Evolutionary conservation across 2,329 filamentous ascomycete species (phyloP), one percentile per base, ranked within the genome.

Genomic region (Diplodia scrobiculata): DNA sequence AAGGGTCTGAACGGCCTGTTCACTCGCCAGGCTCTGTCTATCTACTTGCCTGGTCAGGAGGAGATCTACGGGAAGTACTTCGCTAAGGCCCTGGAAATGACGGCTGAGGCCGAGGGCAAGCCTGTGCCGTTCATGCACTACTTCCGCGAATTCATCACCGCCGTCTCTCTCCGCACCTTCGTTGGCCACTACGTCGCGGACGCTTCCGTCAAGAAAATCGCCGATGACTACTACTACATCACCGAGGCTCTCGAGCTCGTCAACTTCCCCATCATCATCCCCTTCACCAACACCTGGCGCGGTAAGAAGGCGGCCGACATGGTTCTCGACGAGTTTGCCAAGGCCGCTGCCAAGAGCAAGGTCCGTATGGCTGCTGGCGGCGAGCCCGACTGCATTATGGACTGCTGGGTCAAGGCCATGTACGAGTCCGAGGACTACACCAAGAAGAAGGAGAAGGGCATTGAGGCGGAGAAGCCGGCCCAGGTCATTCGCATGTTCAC

Each of bases 261-360:
- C 83, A 98, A 98, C 83, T 97, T 98, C 83, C 94, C 95, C 67
- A 90, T 98, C 80, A 97, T 98, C 76, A 80, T 98, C 48, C 94
- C 94, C 47, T 98, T 87, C 83, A 97, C 93, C 76, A 94, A 92
- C 83, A 92, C 92, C 5, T 98, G 92, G 92, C 96, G 96, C 75
- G 95, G 94, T 73, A 97, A 97, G 85, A 96, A 93, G 82, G 92
- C 92, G 34, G 89, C 94, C 67, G 91, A 97, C 74, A 92, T 96
- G 88, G 92, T 97, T 38, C 83, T 98, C 70, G 85, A 84, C 58
- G 93, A 97, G 77, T 98, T 98, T 75, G 82, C 89, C 76, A 93
- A 92, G 80, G 97, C 94, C 75, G 91, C 94, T 54, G 91, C 92
- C 69, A 97, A 97, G 84, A 90, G 91, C 80, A 97, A 95, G 83